phyloP scores from a whole-genome alignment of 176 grass and related monocot genomes.

The Aegilops speltoides region DNA sequence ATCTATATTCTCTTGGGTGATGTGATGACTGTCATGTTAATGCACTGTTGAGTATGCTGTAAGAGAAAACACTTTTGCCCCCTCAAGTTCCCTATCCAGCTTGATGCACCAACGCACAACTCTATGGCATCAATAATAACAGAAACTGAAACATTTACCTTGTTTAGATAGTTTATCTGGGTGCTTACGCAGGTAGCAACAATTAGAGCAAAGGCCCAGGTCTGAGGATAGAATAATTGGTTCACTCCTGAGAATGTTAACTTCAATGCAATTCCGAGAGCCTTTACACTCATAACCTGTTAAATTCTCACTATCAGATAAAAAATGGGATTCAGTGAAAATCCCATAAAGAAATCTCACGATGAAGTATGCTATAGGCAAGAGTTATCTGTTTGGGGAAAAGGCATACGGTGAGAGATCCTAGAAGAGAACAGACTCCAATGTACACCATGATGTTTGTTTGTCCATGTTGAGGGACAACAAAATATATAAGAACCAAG shows the following conservation, averaged over 20 bases:
- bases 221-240: slow-evolving; percentile 85
- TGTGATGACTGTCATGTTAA: neutral
- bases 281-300: slow-evolving; percentile 93
- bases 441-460: slow-evolving; percentile 95
- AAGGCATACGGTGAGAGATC: slow-evolving; percentile 79
- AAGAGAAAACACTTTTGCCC: neutral
- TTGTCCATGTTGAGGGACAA: slow-evolving; percentile 84
- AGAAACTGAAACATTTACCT: slow-evolving; percentile 38
- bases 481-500: slow-evolving; percentile 81
- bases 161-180: slow-evolving; percentile 96
- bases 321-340: slow-evolving; percentile 18
- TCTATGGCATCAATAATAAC: neutral
- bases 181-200: slow-evolving; percentile 75
- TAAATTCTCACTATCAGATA: slow-evolving; percentile 35
- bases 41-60: neutral
- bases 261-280: slow-evolving; percentile 92
- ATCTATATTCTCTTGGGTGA: slow-evolving; percentile 1
- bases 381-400: neutral
- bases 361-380: slow-evolving; percentile 11
- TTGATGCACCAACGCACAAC: slow-evolving; percentile 7
- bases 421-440: slow-evolving; percentile 88
- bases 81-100: neutral
- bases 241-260: slow-evolving; percentile 94
- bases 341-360: slow-evolving; percentile 15
- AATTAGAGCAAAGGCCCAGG: slow-evolving; percentile 84